Evolutionary conservation across 306 rosid species (phyloP).

Genomic region (Arachis stenosperma): DNA sequence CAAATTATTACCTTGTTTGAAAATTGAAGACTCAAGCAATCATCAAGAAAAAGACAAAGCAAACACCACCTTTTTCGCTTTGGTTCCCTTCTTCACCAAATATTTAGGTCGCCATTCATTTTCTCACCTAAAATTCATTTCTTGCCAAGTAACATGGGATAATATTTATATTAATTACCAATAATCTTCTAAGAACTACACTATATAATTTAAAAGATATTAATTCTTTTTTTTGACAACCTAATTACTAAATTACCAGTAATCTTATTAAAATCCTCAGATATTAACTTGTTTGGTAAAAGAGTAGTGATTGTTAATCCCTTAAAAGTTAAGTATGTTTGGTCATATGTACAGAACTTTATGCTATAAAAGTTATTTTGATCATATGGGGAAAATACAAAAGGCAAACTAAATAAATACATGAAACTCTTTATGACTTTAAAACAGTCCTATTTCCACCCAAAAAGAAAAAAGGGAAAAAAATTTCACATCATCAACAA

Average conservation of each 20-base stretch:
- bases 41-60: neutral
- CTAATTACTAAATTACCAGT: no score
- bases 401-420: neutral
- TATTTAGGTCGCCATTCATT: no score
- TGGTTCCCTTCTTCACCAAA: neutral
- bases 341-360: neutral
- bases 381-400: neutral
- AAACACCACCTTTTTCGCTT: neutral
- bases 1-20: neutral
- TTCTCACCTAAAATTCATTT: no score
- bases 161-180: no score
- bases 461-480: neutral
- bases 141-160: no score
- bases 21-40: neutral
- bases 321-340: neutral
- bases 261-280: no score
- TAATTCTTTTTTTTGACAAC: no score
- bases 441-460: neutral
- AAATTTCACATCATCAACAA: conserved; percentile 5
- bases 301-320: neutral
- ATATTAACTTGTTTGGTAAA: neutral
- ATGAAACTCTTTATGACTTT: neutral
- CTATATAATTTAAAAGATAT: no score
- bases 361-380: neutral
- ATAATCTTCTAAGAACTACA: no score